phyloP scores from a whole-genome alignment of 345 rosid genomes.

The Triadica sebifera region DNA sequence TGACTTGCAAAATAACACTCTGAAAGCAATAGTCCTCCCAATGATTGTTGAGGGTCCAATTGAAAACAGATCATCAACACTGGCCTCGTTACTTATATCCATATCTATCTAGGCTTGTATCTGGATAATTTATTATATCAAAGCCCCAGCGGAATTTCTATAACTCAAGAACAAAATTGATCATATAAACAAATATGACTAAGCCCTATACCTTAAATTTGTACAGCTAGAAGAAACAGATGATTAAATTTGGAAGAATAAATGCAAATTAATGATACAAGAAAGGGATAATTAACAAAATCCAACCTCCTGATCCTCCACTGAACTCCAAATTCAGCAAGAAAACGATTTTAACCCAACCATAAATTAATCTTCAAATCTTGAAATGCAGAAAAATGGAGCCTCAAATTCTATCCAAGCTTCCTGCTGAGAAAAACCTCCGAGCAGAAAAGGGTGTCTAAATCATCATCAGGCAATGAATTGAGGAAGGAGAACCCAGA shows the following conservation, averaged over 20 bases:
- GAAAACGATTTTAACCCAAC: background rate
- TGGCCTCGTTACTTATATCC: slow-evolving; percentile 95
- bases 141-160: background rate
- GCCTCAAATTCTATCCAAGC: background rate
- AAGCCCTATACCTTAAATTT: background rate
- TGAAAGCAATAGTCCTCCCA: slow-evolving; percentile 84
- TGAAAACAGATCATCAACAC: slow-evolving; percentile 67
- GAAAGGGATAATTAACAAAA: background rate
- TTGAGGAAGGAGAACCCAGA: slow-evolving; percentile 6
- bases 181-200: background rate
- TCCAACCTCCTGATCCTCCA: slow-evolving; percentile 3
- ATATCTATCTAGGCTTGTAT: slow-evolving; percentile 29
- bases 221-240: background rate
- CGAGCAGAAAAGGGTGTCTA: background rate
- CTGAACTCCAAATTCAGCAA: background rate
- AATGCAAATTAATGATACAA: background rate
- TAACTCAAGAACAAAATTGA: background rate
- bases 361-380: background rate
- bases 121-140: background rate
- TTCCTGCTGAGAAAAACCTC: background rate
- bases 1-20: slow-evolving; percentile 79
- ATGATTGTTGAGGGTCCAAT: slow-evolving; percentile 87
- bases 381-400: background rate
- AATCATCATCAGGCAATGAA: background rate
- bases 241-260: background rate